These are phyloP conservation scores for Ophiocordyceps unilateralis DNA, from an alignment of 2,329 filamentous ascomycete genomes.

Conservation along the genomic window DNA sequence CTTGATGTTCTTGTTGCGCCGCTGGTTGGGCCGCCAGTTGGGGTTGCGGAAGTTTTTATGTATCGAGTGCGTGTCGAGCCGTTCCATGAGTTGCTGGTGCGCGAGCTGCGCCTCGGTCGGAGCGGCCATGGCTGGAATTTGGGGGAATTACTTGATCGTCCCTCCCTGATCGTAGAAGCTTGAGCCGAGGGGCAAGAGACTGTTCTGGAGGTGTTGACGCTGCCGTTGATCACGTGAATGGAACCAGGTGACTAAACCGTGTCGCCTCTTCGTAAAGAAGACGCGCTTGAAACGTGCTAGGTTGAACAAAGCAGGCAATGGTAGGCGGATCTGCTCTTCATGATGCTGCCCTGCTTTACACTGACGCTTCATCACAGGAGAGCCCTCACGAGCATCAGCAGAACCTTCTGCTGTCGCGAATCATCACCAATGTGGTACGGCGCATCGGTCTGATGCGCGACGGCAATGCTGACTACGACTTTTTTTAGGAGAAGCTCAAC, in stretches of 20 bases:
- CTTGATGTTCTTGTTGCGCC: constrained; percentile 98
- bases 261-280: not conserved
- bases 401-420: constrained; percentile 78
- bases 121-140: constrained; percentile 30
- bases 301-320: not conserved
- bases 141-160: not conserved
- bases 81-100: constrained; percentile 73
- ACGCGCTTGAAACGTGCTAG: not conserved
- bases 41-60: constrained; percentile 82
- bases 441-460: not conserved
- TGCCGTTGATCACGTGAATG: not conserved
- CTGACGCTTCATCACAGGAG: constrained; percentile 36
- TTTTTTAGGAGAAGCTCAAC: constrained; percentile 97
- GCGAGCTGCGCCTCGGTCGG: constrained; percentile 58
- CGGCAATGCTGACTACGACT: not conserved
- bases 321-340: not conserved
- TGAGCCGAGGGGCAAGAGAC: not conserved
- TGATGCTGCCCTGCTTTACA: not conserved
- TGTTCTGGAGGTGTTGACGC: too few relatives aligned
- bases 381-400: constrained; percentile 97
- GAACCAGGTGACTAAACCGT: not conserved
- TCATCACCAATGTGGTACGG: constrained; percentile 91
- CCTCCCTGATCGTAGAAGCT: not conserved
- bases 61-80: constrained; percentile 76
- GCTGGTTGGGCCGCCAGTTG: constrained; percentile 79